A percentile compares a stretch with the other conserved stretches of the same genome.
phyloP scores from a whole-genome alignment of 208 protist genomes.

The Porcisia hertigi region DNA sequence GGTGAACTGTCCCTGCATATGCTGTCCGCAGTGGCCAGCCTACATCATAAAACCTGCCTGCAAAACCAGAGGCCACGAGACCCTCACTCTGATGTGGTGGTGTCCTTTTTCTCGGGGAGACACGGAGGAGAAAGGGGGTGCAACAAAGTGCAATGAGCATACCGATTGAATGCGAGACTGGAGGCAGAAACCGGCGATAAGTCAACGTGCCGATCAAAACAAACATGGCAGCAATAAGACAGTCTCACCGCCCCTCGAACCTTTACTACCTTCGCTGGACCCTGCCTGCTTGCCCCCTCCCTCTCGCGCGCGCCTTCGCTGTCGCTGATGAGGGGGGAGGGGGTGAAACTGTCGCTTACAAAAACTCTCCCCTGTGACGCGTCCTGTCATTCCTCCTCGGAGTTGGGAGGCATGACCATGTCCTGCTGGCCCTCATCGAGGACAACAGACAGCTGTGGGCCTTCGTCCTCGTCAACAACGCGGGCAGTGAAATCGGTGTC shows the following conservation, averaged over 20 bases:
- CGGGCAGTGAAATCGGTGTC: conserved; percentile 93
- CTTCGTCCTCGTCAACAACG: conserved; percentile 76
- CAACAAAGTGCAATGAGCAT: background rate
- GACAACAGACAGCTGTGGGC: conserved; percentile 71
- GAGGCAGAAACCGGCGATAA: background rate
- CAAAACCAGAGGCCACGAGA: background rate
- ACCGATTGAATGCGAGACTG: background rate
- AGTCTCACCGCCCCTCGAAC: background rate
- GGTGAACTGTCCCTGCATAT: background rate
- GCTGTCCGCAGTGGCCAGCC: background rate
- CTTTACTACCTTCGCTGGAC: background rate
- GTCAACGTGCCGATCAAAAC: background rate
- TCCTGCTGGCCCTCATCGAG: conserved; percentile 43
- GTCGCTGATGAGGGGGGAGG: background rate
- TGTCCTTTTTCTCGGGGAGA: background rate
- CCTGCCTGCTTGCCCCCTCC: background rate
- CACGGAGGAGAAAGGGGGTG: background rate
- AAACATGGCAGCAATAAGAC: background rate
- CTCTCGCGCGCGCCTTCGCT: background rate
- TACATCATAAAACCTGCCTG: background rate
- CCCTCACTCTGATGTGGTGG: background rate
- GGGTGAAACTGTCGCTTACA: background rate
- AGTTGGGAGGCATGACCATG: conserved; percentile 13
- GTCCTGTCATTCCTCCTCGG: conserved; percentile 13
- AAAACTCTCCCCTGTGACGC: background rate